phyloP scores from a whole-genome alignment of 345 rosid species.

The Hibiscus tridactylites region DNA sequence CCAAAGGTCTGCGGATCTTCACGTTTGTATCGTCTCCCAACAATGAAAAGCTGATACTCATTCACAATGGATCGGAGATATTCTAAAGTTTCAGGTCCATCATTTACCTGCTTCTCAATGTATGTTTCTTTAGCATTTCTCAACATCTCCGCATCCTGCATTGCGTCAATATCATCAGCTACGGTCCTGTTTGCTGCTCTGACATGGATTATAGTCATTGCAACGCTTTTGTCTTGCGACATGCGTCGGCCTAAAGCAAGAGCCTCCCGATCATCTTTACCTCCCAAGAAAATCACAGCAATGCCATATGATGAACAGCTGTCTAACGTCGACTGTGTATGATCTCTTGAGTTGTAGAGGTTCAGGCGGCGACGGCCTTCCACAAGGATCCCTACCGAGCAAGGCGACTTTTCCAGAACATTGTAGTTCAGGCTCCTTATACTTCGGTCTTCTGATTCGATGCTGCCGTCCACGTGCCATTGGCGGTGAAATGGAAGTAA shows the following conservation, averaged over 20 bases:
- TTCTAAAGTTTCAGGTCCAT: slow-evolving; percentile 16
- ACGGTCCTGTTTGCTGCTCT: background rate
- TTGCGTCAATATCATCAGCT: background rate
- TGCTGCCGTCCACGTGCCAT: slow-evolving; percentile 16
- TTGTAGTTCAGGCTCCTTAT: slow-evolving; percentile 19
- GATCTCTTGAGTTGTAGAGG: background rate
- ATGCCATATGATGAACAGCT: background rate
- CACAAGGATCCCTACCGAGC: slow-evolving; percentile 30
- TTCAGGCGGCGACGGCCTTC: slow-evolving; percentile 17
- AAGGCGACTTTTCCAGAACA: slow-evolving; percentile 29
- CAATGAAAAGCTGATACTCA: slow-evolving; percentile 20
- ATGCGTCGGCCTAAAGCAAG: background rate
- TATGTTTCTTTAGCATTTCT: background rate
- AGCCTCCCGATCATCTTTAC: background rate
- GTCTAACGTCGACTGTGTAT: too few relatives aligned
- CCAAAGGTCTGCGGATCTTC: slow-evolving; percentile 4
- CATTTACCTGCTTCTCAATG: slow-evolving; percentile 5
- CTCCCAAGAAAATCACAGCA: background rate
- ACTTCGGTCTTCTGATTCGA: slow-evolving; percentile 18
- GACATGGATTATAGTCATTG: background rate
- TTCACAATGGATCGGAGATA: background rate
- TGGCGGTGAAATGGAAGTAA: slow-evolving; percentile 35
- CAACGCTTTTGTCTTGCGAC: background rate
- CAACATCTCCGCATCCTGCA: background rate
- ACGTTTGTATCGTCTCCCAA: slow-evolving; percentile 16